Conservation (phyloP, 208 protist species). For the Crithidia thermophila region DNA sequence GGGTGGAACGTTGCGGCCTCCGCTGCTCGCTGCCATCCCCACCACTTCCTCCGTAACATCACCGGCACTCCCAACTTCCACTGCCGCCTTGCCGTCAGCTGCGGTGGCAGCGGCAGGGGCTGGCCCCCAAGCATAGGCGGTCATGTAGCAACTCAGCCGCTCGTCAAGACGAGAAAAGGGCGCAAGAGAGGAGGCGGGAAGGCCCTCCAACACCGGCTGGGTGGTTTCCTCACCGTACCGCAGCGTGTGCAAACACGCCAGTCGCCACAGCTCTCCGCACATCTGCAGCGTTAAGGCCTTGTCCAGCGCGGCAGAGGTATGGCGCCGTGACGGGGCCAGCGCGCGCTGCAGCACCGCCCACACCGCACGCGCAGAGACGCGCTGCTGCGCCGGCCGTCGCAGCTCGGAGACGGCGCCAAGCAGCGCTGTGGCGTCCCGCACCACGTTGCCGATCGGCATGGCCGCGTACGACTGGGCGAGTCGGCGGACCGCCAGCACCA, state of each 20-base stretch:
- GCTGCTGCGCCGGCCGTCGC: slow-evolving; percentile 23
- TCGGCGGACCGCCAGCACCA: slow-evolving; percentile 12
- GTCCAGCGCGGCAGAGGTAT: neutral
- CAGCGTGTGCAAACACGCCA: slow-evolving; percentile 7
- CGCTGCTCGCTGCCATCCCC: neutral
- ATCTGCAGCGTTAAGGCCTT: neutral
- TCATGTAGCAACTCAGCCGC: neutral
- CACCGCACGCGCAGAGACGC: slow-evolving; percentile 18
- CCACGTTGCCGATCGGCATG: neutral
- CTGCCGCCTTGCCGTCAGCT: neutral
- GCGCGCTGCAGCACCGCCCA: slow-evolving; percentile 22
- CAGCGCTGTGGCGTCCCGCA: slow-evolving; percentile 36
- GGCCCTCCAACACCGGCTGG: slow-evolving; percentile 1
- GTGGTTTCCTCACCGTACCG: slow-evolving; percentile 9
- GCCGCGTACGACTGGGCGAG: neutral
- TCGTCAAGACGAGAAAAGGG: neutral
- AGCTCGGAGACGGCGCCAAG: slow-evolving; percentile 27
- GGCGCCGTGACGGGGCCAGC: neutral
- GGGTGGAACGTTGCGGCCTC: neutral
- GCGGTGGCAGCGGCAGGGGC: neutral
- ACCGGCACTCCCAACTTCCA: neutral
- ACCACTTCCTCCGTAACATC: neutral
- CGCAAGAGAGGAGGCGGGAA: no score
- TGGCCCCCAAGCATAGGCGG: slow-evolving; percentile 7
- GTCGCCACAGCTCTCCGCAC: slow-evolving; percentile 24